phyloP scores from a whole-genome alignment of 2,329 filamentous ascomycete species.

The Microthyrium microscopicum region DNA sequence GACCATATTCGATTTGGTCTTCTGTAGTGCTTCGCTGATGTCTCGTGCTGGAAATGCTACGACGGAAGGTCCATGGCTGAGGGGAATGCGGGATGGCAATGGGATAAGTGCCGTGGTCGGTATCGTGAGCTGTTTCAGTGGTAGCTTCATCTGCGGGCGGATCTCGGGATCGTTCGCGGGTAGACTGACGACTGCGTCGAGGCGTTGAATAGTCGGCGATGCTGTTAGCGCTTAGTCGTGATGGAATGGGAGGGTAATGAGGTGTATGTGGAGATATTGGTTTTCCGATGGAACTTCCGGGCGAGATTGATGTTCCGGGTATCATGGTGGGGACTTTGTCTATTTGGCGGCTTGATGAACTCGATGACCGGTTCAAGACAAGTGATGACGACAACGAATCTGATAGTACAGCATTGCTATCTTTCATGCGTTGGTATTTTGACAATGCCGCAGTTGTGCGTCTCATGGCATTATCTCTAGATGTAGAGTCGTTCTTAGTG shows the following conservation, averaged over 20 bases:
- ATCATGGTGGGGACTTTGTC: constrained; percentile 45
- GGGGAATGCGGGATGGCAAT: constrained; percentile 63
- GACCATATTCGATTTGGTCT: constrained; percentile 8
- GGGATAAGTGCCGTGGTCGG: constrained; percentile 37
- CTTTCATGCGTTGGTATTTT: constrained; percentile 76
- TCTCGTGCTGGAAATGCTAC: constrained; percentile 16
- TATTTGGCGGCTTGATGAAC: constrained; percentile 59
- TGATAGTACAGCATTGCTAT: constrained; percentile 74
- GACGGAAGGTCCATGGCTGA: constrained; percentile 29
- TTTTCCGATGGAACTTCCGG: constrained; percentile 82
- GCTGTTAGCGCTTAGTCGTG: constrained; percentile 79
- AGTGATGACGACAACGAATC: constrained; percentile 89
- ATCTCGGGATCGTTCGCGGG: not conserved
- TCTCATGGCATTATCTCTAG: constrained; percentile 52
- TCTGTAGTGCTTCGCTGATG: constrained; percentile 2
- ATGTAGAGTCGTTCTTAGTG: constrained; percentile 41
- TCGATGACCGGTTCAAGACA: constrained; percentile 67
- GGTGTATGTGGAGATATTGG: constrained; percentile 84
- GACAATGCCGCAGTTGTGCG: constrained; percentile 64
- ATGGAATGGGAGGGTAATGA: constrained; percentile 85
- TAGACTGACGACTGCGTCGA: constrained; percentile 18
- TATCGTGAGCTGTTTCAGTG: constrained; percentile 3
- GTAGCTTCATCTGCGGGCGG: not conserved
- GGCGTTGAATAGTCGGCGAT: constrained; percentile 49
- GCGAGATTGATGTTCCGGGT: constrained; percentile 55